These are phyloP conservation scores for Ehretia macrophylla DNA, from an alignment of 257 asterid genomes.

Conservation along the genomic window DNA sequence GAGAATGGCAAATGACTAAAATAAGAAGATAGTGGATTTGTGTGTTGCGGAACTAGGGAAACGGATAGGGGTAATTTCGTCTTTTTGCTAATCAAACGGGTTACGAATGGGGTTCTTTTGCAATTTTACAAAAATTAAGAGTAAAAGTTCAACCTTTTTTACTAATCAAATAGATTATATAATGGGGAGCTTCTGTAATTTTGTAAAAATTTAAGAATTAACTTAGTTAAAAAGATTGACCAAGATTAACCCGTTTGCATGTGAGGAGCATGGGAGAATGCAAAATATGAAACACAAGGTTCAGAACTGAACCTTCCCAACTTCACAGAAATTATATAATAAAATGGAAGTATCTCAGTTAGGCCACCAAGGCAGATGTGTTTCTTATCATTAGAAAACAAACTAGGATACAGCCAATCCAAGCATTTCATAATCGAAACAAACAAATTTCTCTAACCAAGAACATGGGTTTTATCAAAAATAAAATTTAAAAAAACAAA, in stretches of 20 bases:
- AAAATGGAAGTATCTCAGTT: conserved; percentile 30
- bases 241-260: conserved; percentile 18
- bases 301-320: conserved; percentile 18
- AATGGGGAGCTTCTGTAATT: no score
- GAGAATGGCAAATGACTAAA: no score
- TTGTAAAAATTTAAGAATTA: no score
- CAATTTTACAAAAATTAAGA: no score
- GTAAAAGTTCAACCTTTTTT: no score
- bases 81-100: no score
- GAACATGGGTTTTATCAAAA: conserved; percentile 34
- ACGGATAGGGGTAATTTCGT: no score
- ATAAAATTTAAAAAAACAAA: not conserved
- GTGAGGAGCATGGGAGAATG: conserved; percentile 42
- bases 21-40: no score
- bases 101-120: no score
- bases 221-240: no score
- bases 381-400: conserved; percentile 5
- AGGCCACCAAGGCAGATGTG: conserved; percentile 26
- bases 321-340: not conserved
- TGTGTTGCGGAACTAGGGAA: no score
- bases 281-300: conserved; percentile 27
- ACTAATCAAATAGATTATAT: no score
- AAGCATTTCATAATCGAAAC: conserved; percentile 15
- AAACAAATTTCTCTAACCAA: conserved; percentile 22
- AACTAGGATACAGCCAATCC: conserved; percentile 32